Base-by-base conservation (phyloP, 108 stramenopile genomes). In the Discostella pseudostelligera region DNA sequence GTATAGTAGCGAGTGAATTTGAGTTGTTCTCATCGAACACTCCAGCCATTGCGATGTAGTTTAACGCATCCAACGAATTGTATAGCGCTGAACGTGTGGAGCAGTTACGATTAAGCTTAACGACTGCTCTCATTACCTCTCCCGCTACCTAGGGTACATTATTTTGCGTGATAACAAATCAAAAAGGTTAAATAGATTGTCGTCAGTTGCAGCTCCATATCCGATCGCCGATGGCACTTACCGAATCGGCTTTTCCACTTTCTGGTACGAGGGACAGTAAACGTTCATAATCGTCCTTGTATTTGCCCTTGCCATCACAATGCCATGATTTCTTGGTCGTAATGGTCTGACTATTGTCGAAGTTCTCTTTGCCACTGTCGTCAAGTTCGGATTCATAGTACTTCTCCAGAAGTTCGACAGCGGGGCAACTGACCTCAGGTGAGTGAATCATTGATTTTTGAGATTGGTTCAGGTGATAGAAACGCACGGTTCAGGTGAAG, bases 71-170 rank as follows among this genome's bases (percentile, higher is more conserved):
- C 20, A 0, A 40, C 20, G 2, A 22, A 39, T 35, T 4, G 7
- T 13, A 2, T 10, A 59, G 12, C 16, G 58, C 25, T 1, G 6
- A 20, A 44, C 5, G 10, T 8, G 6, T 42, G 3, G 24, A 59
- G 58, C 37, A 58, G 5, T 14, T 19, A 26, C 37, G 14, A 24
- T 24, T 20, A 8, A 59, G 8, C 7, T 43, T 46, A 16, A 16
- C 11, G 17, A 46, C 43, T 4, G 59, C 43, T 29, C 59, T 26
- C 59, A 60, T 60, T 28, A 70, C 57, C 47, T 42, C 80, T 46
- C 76, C 70, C 6, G 55, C 55, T 3, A 56, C 12, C 55, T 56
- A 35, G n/a, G 2, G 13, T 51, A 17, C 26, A 12, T 3, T n/a
- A n/a, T n/a, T n/a, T n/a, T n/a, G n/a, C n/a, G n/a, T 13, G 50